phyloP scores from a whole-genome alignment of 176 grass and related monocot species.

The Hordeum vulgare region MorexV3_pseudomolecules_assembly NC_058524.1:563558740-563559239 shows the following conservation, averaged over 20 bases:
- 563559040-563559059: constrained; percentile 65
- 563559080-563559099: neutral
- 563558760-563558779: neutral
- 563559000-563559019: constrained; percentile 72
- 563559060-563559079: constrained; percentile 46
- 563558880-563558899: neutral
- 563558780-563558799: constrained; percentile 4
- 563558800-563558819: neutral
- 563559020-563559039: constrained; percentile 82
- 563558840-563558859: neutral
- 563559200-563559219: constrained; percentile 93
- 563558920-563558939: neutral
- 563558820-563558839: neutral
- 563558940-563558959: constrained; percentile 52
- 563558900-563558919: neutral
- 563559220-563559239: constrained; percentile 49
- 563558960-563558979: constrained; percentile 80
- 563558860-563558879: constrained; percentile 6
- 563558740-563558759: neutral
- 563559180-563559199: constrained; percentile 93
- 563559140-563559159: constrained; percentile 55
- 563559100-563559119: constrained; percentile 1
- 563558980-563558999: constrained; percentile 77
- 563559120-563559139: constrained; percentile 10
- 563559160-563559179: constrained; percentile 97